Conservation (phyloP, 805 yeast species). For the Hermanozyma aechmeae region DNA sequence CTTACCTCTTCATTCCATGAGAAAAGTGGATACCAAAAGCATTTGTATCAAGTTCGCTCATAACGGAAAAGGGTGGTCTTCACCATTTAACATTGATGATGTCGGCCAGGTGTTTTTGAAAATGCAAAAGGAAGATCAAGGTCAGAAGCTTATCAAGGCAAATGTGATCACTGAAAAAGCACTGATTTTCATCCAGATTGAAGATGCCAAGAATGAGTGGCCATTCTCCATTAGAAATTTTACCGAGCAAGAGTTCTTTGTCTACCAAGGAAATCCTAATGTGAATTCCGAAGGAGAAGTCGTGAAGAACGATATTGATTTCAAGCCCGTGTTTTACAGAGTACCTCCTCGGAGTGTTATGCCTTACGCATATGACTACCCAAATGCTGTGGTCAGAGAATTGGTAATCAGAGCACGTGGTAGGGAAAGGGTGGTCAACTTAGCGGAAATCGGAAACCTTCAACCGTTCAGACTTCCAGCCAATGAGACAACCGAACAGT, state of each 20-base stretch:
- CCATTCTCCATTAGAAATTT: slow-evolving; percentile 89
- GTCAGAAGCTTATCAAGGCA: slow-evolving; percentile 62
- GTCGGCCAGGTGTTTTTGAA: slow-evolving; percentile 76
- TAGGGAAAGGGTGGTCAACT: slow-evolving; percentile 66
- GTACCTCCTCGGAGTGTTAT: slow-evolving; percentile 87
- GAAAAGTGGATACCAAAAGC: slow-evolving; percentile 49
- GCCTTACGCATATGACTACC: slow-evolving; percentile 98
- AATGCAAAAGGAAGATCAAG: slow-evolving; percentile 50
- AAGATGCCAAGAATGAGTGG: slow-evolving; percentile 73
- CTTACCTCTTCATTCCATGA: slow-evolving; percentile 56
- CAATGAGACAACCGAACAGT: slow-evolving; percentile 25
- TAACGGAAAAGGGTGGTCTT: slow-evolving; percentile 62
- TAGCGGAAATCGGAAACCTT: slow-evolving; percentile 88
- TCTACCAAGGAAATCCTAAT: slow-evolving; percentile 79
- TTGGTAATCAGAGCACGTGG: slow-evolving; percentile 64
- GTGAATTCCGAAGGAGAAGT: slow-evolving; percentile 53
- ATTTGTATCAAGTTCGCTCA: slow-evolving; percentile 51
- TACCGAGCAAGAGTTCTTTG: slow-evolving; percentile 75
- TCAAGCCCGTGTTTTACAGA: slow-evolving; percentile 70
- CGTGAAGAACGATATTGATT: slow-evolving; percentile 41
- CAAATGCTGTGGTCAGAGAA: slow-evolving; percentile 81
- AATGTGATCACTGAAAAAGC: slow-evolving; percentile 75
- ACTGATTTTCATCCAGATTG: slow-evolving; percentile 66
- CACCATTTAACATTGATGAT: slow-evolving; percentile 79
- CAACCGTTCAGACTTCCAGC: slow-evolving; percentile 75